Evolutionary conservation across 2,329 filamentous ascomycete genomes (phyloP).

Genomic region (Coniosporium tulheliwenetii): DNA sequence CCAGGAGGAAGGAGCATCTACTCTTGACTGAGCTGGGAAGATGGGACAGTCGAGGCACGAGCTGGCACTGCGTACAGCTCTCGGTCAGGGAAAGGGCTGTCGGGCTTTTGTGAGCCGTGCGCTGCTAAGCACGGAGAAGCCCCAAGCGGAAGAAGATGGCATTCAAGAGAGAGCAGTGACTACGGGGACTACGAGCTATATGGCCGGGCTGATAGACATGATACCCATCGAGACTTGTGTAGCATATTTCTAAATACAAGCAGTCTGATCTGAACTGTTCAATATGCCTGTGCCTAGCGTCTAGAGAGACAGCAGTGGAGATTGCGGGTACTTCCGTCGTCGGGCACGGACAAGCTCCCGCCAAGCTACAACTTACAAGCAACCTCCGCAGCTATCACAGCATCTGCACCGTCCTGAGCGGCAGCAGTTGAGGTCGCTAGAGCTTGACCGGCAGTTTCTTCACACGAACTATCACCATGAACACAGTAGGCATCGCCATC

Average conservation of each 20-base stretch:
- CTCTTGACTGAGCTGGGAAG: background rate
- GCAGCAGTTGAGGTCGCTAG: background rate
- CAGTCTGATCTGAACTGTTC: background rate
- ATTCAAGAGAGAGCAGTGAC: background rate
- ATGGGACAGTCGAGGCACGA: no score
- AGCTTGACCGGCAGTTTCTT: background rate
- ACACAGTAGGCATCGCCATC: slow-evolving; percentile 27
- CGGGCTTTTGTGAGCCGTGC: no score
- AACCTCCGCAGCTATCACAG: background rate
- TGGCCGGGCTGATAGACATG: background rate
- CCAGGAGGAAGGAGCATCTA: slow-evolving; percentile 20
- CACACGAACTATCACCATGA: slow-evolving; percentile 23
- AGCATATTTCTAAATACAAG: background rate
- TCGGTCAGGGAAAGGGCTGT: no score
- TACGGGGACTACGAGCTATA: background rate
- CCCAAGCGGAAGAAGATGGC: background rate
- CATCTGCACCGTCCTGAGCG: background rate
- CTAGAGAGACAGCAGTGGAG: no score
- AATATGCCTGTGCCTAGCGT: background rate
- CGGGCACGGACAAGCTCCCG: background rate
- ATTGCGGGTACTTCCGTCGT: no score
- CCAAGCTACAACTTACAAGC: background rate
- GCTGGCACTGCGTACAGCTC: no score
- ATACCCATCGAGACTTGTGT: background rate
- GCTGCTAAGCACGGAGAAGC: no score